phyloP scores from a whole-genome alignment of 768 basidiomycete species.

The Termitomyces heimii region DNA sequence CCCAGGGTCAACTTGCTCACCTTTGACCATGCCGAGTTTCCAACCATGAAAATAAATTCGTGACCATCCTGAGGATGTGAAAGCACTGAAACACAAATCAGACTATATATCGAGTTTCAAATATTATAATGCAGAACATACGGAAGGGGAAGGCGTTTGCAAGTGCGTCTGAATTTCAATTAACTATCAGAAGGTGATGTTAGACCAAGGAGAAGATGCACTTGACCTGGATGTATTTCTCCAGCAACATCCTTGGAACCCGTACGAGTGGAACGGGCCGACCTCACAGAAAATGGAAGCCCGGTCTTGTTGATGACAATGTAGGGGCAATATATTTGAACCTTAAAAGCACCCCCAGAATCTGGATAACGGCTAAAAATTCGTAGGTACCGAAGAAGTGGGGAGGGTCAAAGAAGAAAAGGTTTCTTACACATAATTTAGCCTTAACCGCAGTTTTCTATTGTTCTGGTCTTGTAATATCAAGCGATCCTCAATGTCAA shows the following conservation, averaged over 20 bases:
- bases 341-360: slow-evolving; percentile 93
- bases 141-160: slow-evolving; percentile 69
- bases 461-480: slow-evolving; percentile 67
- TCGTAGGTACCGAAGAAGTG: background rate
- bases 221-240: slow-evolving; percentile 56
- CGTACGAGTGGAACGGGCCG: slow-evolving; percentile 54
- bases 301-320: slow-evolving; percentile 91
- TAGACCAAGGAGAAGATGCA: background rate
- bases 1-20: slow-evolving; percentile 26
- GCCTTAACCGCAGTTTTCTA: slow-evolving; percentile 69
- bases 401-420: background rate
- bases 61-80: slow-evolving; percentile 81
- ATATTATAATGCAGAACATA: slow-evolving; percentile 29
- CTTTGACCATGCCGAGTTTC: slow-evolving; percentile 87
- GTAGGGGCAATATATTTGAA: slow-evolving; percentile 91
- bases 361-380: slow-evolving; percentile 64
- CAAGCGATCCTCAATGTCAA: slow-evolving; percentile 71
- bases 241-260: slow-evolving; percentile 82
- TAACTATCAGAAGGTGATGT: background rate
- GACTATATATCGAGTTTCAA: background rate
- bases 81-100: slow-evolving; percentile 50
- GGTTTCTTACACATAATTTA: slow-evolving; percentile 88
- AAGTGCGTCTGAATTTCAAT: slow-evolving; percentile 33
- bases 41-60: slow-evolving; percentile 76
- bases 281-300: slow-evolving; percentile 70